These are phyloP conservation scores for Dioszegia hungarica DNA, from an alignment of 768 basidiomycete species.

Conservation along the genomic window DNA sequence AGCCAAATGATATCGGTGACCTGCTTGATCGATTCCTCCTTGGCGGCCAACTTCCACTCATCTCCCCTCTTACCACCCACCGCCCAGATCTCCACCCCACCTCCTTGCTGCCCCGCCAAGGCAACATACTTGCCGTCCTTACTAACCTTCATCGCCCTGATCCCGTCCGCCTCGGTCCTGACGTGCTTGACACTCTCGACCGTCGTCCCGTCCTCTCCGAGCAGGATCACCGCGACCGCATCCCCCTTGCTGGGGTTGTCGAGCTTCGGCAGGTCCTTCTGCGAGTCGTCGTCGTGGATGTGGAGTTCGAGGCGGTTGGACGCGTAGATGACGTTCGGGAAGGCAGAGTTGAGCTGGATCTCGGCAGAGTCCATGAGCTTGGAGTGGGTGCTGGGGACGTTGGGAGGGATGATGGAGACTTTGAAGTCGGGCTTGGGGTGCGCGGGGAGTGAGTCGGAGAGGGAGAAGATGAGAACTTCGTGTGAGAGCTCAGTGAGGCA, in stretches of 20 bases:
- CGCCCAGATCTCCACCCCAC: conserved; percentile 42
- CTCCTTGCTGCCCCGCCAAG: conserved; percentile 41
- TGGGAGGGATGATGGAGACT: conserved; percentile 32
- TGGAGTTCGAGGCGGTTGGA: conserved; percentile 44
- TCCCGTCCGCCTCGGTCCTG: conserved; percentile 35
- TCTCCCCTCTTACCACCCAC: conserved; percentile 33
- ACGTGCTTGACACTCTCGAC: conserved; percentile 34
- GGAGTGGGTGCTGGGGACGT: conserved; percentile 27
- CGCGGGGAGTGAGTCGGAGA: conserved; percentile 21
- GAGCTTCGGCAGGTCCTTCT: conserved; percentile 12
- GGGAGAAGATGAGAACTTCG: conserved; percentile 32
- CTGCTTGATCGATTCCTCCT: conserved; percentile 30
- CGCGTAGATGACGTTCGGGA: conserved; percentile 37
- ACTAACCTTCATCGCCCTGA: conserved; percentile 42
- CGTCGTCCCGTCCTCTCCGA: conserved; percentile 27
- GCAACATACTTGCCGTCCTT: conserved; percentile 44
- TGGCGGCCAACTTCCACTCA: conserved; percentile 40
- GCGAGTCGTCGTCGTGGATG: conserved; percentile 28
- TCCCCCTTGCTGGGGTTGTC: conserved; percentile 27
- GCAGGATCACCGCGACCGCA: conserved; percentile 38
- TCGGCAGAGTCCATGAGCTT: conserved; percentile 40
- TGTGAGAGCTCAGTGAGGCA: conserved; percentile 41
- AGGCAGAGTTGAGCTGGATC: conserved; percentile 28
- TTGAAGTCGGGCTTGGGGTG: conserved; percentile 32
- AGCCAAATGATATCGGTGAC: conserved; percentile 35